phyloP scores from a whole-genome alignment of 2,329 filamentous ascomycete species.

The Apiospora koreana region DNA sequence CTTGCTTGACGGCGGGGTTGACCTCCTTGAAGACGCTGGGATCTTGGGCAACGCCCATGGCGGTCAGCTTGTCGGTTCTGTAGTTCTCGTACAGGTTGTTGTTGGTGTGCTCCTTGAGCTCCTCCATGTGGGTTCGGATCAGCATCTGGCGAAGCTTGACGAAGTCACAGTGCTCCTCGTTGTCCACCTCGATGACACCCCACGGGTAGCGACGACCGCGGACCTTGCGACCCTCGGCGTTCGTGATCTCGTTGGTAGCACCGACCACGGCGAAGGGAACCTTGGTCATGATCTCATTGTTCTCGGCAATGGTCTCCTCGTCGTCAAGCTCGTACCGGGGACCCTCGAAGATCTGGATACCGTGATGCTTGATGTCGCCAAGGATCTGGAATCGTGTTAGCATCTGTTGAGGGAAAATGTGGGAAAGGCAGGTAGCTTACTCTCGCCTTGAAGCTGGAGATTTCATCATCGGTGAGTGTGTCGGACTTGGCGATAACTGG shows the following conservation, averaged over 20 bases:
- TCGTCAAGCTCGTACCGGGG: conserved; percentile 98
- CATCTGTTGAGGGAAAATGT: no score
- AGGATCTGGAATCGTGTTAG: conserved; percentile 68
- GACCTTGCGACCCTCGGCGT: conserved; percentile 89
- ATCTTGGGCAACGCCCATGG: conserved; percentile 98
- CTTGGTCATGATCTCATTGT: conserved; percentile 99
- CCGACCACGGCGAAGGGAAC: conserved; percentile 98
- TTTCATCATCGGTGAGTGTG: conserved; percentile 96
- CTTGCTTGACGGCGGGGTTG: conserved; percentile 99
- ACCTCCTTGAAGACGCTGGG: conserved; percentile 99
- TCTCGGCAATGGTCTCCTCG: conserved; percentile 99
- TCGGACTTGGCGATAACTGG: conserved; percentile 99
- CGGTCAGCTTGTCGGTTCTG: conserved; percentile 97
- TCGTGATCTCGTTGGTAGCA: conserved; percentile 91
- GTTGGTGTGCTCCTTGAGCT: conserved; percentile 99
- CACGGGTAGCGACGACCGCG: conserved; percentile 96
- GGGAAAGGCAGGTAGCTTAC: conserved; percentile 57
- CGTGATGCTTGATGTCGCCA: conserved; percentile 93
- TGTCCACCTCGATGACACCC: conserved; percentile 99
- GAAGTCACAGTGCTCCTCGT: conserved; percentile 99
- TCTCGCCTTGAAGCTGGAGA: conserved; percentile 90
- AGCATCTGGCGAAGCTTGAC: conserved; percentile 99
- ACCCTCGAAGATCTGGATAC: conserved; percentile 98
- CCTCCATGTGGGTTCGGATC: conserved; percentile 99
- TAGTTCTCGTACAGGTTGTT: conserved; percentile 99